A percentile compares a stretch with the other conserved stretches of the same genome.
Conservation (phyloP, 164 flowering plant species). For the Nymphaea colorata region DNA sequence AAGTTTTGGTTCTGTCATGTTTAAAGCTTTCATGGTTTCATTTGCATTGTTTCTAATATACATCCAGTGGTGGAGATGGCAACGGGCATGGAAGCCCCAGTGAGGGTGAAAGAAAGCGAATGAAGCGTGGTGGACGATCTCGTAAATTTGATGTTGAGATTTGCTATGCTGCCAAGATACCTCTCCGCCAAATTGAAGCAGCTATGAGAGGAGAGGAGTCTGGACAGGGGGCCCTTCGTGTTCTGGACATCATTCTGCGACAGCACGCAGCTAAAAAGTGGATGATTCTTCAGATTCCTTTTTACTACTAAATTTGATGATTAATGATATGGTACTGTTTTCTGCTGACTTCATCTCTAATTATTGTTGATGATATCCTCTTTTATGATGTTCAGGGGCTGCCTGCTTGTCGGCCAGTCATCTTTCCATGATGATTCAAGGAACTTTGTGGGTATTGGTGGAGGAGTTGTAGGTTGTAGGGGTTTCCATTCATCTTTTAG, state of each 20-base stretch:
- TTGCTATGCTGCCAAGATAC: slow-evolving; percentile 85
- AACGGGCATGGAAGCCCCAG: slow-evolving; percentile 30
- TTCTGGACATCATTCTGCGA: slow-evolving; percentile 74
- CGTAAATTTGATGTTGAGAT: slow-evolving; percentile 70
- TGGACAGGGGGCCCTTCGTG: slow-evolving; percentile 83
- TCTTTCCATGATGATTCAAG: slow-evolving; percentile 61
- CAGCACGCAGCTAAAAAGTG: slow-evolving; percentile 94
- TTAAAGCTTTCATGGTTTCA: too few species aligned
- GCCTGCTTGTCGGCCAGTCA: slow-evolving; percentile 86
- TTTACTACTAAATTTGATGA: not conserved
- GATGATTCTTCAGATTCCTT: slow-evolving; percentile 8
- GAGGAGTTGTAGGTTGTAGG: slow-evolving; percentile 77
- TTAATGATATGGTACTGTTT: not conserved
- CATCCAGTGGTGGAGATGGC: not conserved
- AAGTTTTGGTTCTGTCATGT: not conserved
- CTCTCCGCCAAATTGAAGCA: slow-evolving; percentile 65
- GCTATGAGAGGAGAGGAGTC: slow-evolving; percentile 85
- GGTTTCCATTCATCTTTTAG: slow-evolving; percentile 89
- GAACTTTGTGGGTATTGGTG: slow-evolving; percentile 68
- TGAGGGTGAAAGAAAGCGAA: slow-evolving; percentile 52
- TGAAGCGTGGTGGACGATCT: slow-evolving; percentile 47
- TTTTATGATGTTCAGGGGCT: slow-evolving; percentile 46
- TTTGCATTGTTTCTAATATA: slow-evolving; percentile 21
- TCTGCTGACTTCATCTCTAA: not conserved
- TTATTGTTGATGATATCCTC: too few species aligned